Conservation (phyloP, 2,329 filamentous ascomycete species). For the Arthrobotrys sinensis region DNA sequence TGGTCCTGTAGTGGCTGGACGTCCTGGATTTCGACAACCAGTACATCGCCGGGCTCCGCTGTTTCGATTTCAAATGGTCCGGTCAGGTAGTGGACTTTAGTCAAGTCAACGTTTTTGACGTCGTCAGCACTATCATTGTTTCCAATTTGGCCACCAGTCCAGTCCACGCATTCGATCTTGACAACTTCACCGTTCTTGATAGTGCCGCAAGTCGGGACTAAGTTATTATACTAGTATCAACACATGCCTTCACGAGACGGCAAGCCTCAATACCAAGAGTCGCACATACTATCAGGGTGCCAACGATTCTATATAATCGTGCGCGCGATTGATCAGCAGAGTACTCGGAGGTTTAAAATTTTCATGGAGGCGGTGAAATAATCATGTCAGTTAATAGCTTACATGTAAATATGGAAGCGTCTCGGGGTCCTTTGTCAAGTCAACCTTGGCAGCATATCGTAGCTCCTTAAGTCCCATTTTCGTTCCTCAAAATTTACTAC, state of each 20-base stretch:
- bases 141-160: constrained; percentile 83
- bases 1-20: constrained; percentile 88
- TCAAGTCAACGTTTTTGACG: constrained; percentile 85
- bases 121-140: constrained; percentile 95
- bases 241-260: constrained; percentile 14
- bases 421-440: constrained; percentile 40
- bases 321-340: too few relatives aligned
- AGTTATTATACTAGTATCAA: constrained; percentile 11
- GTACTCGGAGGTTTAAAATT: constrained; percentile 23
- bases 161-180: constrained; percentile 93
- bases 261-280: background rate
- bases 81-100: constrained; percentile 86
- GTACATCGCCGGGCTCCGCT: constrained; percentile 86
- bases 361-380: constrained; percentile 1
- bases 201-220: constrained; percentile 80
- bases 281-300: constrained; percentile 84
- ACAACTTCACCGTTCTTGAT: constrained; percentile 89
- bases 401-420: constrained; percentile 49
- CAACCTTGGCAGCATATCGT: constrained; percentile 41
- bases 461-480: constrained; percentile 52
- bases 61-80: constrained; percentile 90
- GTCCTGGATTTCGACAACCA: constrained; percentile 91
- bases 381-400: too few relatives aligned
- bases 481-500: too few relatives aligned
- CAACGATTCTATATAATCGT: constrained; percentile 80